Percentiles rank a stretch among this genome's conserved stretches.
phyloP scores from a whole-genome alignment of 2,329 filamentous ascomycete species.

The Ophiobolus disseminans region DNA sequence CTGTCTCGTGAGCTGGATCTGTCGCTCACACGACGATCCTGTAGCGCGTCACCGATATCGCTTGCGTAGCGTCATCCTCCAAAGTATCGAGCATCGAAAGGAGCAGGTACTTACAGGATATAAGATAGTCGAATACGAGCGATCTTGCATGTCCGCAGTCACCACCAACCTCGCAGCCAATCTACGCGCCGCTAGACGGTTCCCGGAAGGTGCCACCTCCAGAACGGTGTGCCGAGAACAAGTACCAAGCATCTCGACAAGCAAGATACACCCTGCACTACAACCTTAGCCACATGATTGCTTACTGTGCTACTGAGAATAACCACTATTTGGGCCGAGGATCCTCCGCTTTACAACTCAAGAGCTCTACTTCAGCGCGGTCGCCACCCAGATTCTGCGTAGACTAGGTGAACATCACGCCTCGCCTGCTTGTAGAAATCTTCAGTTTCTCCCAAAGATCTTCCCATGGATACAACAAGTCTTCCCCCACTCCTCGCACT shows the following conservation, averaged over 20 bases:
- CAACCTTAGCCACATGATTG: neutral
- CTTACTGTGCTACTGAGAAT: no score
- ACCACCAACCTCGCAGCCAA: conserved; percentile 4
- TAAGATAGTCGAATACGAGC: conserved; percentile 5
- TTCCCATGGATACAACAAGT: conserved; percentile 16
- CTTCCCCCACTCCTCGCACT: conserved; percentile 60
- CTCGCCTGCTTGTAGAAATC: neutral
- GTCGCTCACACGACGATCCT: neutral
- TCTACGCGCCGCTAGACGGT: conserved; percentile 1
- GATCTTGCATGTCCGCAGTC: neutral
- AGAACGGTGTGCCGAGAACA: neutral
- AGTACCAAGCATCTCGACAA: neutral
- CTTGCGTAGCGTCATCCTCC: neutral
- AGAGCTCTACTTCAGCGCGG: no score
- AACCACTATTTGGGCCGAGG: no score
- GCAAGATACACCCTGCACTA: neutral
- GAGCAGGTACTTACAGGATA: conserved; percentile 2
- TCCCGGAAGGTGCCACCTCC: conserved; percentile 5
- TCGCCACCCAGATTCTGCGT: no score
- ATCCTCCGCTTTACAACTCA: no score
- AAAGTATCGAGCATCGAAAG: neutral
- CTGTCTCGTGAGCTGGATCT: no score
- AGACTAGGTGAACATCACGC: neutral
- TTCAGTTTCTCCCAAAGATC: neutral
- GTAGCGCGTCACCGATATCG: conserved; percentile 5